These are phyloP conservation scores for Aristolochia contorta DNA, from an alignment of 164 flowering plant species.

Conservation along the genomic window DNA sequence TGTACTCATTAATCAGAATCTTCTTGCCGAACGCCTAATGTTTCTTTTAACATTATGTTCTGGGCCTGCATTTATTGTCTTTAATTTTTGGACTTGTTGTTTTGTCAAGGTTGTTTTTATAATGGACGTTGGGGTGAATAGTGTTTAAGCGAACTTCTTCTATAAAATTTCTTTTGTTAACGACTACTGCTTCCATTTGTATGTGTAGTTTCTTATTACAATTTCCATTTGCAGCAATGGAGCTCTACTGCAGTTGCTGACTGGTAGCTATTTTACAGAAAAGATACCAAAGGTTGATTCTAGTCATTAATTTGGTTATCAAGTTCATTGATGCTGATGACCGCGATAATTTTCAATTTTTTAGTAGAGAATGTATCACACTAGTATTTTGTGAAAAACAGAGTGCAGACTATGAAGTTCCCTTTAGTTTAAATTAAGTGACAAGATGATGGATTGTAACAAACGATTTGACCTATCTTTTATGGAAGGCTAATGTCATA, in stretches of 20 bases:
- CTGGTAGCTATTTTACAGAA: conserved; percentile 75
- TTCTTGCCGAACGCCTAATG: too few relatives aligned
- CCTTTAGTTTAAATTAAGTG: conserved; percentile 10
- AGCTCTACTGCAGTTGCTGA: conserved; percentile 77
- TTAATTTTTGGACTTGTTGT: too few relatives aligned
- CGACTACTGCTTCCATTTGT: too few relatives aligned
- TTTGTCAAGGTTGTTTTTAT: too few relatives aligned
- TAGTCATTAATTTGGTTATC: conserved; percentile 5
- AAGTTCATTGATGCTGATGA: not conserved
- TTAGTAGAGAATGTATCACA: not conserved
- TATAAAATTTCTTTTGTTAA: too few relatives aligned
- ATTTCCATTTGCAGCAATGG: conserved; percentile 56
- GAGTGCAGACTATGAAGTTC: conserved; percentile 12
- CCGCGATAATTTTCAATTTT: not conserved
- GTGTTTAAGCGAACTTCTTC: too few relatives aligned
- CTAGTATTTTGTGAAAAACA: conserved; percentile 8
- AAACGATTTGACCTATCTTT: conserved; percentile 21
- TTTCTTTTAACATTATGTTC: too few relatives aligned
- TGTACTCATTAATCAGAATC: too few relatives aligned
- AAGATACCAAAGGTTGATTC: conserved; percentile 76
- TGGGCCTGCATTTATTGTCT: too few relatives aligned
- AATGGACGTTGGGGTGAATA: too few relatives aligned
- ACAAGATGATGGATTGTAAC: conserved; percentile 24
- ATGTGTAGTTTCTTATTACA: not conserved
- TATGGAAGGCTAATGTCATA: conserved; percentile 83